Evolutionary conservation across 1,139 yeast species (phyloP).

Genomic region (Meyerozyma sp.): DNA sequence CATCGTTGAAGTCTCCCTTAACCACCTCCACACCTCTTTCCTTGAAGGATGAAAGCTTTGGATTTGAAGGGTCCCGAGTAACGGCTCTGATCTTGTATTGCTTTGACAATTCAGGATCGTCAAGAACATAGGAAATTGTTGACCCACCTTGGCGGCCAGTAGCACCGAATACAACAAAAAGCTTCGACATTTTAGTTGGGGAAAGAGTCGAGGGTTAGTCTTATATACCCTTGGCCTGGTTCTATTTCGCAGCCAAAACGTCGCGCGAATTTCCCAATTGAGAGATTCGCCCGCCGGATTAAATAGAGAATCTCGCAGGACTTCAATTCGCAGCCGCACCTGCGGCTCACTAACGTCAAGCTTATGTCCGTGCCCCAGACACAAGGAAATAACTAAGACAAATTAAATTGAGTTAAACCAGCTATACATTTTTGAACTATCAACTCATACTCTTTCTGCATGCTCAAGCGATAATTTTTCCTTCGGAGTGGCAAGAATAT

Average conservation of each 20-base stretch:
- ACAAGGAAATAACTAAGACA: too few relatives aligned
- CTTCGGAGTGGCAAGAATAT: background rate
- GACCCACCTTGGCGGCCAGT: slow-evolving; percentile 10
- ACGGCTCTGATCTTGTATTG: slow-evolving; percentile 7
- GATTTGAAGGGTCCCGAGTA: slow-evolving; percentile 5
- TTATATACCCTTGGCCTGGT: background rate
- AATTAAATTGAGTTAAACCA: too few relatives aligned
- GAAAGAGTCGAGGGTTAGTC: background rate
- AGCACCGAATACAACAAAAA: slow-evolving; percentile 7
- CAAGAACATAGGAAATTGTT: slow-evolving; percentile 4
- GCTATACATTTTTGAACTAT: too few relatives aligned
- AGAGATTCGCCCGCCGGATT: background rate
- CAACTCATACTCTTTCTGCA: background rate
- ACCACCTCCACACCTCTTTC: slow-evolving; percentile 7
- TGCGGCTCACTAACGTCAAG: background rate
- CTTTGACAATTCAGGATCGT: slow-evolving; percentile 3
- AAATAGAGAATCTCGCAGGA: background rate
- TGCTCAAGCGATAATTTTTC: slow-evolving; percentile 1
- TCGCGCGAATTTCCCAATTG: background rate
- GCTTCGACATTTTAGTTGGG: background rate
- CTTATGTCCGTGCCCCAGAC: too few relatives aligned
- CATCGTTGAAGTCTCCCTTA: slow-evolving; percentile 3
- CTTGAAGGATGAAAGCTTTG: slow-evolving; percentile 2
- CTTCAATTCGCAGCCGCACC: background rate
- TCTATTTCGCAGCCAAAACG: too few relatives aligned